phyloP scores from a whole-genome alignment of 345 rosid species.

The Corymbia maculata region DNA sequence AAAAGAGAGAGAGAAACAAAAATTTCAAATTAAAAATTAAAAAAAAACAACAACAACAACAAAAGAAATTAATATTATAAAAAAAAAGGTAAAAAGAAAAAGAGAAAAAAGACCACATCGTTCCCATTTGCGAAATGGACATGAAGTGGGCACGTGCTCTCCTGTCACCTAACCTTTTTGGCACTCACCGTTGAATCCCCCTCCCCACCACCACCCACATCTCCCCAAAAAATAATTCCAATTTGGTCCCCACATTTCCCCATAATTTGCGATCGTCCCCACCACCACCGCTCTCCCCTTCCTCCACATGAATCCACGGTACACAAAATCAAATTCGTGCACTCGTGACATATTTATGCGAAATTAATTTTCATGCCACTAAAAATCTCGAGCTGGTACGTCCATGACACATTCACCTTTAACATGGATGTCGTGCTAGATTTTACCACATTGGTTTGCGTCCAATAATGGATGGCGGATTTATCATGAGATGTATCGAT shows the following conservation, averaged over 20 bases:
- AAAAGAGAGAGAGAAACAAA: not conserved
- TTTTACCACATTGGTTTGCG: not conserved
- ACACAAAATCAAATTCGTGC: not conserved
- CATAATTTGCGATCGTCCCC: not conserved
- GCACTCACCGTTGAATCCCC: not conserved
- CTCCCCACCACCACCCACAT: not conserved
- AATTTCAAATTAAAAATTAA: not conserved
- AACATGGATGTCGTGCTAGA: not conserved
- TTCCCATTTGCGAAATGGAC: not conserved
- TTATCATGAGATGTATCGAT: not conserved
- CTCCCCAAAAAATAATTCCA: not conserved
- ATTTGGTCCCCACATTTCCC: not conserved
- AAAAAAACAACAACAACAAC: fast-evolving
- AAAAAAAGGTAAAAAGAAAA: not conserved
- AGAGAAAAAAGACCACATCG: not conserved
- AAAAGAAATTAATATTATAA: not conserved
- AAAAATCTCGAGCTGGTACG: too few species aligned
- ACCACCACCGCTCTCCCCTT: not conserved
- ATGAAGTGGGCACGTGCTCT: not conserved
- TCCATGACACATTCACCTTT: fast-evolving
- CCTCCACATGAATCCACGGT: slow-evolving; percentile 5
- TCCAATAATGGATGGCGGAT: fast-evolving
- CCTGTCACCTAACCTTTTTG: not conserved
- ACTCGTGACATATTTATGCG: fast-evolving
- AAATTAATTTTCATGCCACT: not conserved